Percentiles rank a stretch among this genome's conserved stretches.
Conservation (phyloP, 208 protist genomes). For the Leishmania turanica region DNA sequence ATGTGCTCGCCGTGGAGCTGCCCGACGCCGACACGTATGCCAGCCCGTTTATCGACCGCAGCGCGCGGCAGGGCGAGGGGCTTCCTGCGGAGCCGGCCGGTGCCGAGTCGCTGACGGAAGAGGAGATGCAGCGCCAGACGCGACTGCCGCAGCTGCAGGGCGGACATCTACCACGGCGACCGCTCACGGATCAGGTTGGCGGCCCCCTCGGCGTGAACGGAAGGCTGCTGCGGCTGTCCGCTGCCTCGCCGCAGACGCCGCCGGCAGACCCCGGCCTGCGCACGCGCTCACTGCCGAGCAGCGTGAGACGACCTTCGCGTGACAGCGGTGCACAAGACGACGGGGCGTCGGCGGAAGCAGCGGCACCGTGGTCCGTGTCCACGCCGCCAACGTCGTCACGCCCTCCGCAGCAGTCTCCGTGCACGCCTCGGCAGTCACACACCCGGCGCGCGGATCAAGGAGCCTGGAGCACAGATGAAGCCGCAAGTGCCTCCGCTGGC, state of each 20-base stretch:
- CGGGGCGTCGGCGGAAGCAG: background rate
- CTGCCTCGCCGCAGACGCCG: background rate
- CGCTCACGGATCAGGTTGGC: background rate
- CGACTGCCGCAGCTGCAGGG: constrained; percentile 30
- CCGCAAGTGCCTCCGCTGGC: background rate
- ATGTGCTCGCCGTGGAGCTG: constrained; percentile 17
- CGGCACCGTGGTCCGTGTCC: background rate
- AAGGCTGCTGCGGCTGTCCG: background rate
- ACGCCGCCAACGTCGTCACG: background rate
- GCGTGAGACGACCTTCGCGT: background rate
- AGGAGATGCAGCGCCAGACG: constrained; percentile 24
- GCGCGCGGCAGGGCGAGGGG: background rate
- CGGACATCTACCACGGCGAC: background rate
- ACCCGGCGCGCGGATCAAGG: background rate
- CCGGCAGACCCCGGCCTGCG: background rate
- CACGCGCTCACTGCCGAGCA: background rate
- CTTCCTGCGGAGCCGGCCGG: constrained; percentile 11
- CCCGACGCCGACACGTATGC: constrained; percentile 39
- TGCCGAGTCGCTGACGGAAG: constrained; percentile 14
- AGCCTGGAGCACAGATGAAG: background rate
- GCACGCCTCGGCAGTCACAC: background rate
- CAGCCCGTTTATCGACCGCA: constrained; percentile 44
- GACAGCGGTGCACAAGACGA: background rate
- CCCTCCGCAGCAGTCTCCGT: background rate
- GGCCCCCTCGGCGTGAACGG: background rate